A percentile compares a stretch with the other conserved stretches of the same genome.
These are phyloP conservation scores for Grammothele lineata DNA, from an alignment of 768 basidiomycete genomes.

Conservation along the genomic window DNA sequence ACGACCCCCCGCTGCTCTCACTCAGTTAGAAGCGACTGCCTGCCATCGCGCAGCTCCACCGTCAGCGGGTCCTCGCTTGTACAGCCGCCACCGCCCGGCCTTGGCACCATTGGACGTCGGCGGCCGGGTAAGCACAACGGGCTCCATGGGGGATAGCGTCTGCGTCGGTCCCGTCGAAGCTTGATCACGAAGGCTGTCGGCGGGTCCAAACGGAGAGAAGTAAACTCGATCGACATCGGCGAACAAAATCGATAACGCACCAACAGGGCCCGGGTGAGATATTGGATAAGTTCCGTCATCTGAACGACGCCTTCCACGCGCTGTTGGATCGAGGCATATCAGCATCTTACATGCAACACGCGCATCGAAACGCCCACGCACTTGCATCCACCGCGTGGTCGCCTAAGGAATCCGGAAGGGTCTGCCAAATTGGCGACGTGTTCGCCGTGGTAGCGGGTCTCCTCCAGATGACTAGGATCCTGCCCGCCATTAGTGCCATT, in stretches of 20 bases:
- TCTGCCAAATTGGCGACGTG: conserved; percentile 69
- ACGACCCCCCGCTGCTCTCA: no score
- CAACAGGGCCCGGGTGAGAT: conserved; percentile 57
- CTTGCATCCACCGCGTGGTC: conserved; percentile 86
- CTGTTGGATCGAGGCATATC: no score
- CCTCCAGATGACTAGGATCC: conserved; percentile 59
- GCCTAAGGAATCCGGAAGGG: conserved; percentile 88
- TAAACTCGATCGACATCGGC: no score
- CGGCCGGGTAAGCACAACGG: no score
- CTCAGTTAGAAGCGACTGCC: no score
- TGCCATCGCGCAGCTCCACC: no score
- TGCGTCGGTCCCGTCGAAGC: conserved; percentile 32
- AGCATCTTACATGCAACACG: no score
- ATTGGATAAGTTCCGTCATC: conserved; percentile 75
- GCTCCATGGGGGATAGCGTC: no score
- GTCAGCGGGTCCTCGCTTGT: no score
- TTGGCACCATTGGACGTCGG: neutral
- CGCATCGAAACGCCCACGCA: conserved; percentile 34
- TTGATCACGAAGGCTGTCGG: conserved; percentile 36
- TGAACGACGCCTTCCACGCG: conserved; percentile 79
- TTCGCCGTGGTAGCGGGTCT: conserved; percentile 56
- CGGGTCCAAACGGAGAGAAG: conserved; percentile 33
- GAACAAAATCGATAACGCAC: conserved; percentile 37
- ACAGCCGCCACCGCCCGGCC: conserved; percentile 2
- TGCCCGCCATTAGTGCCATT: conserved; percentile 37